phyloP scores from a whole-genome alignment of 495 filamentous ascomycete species.

The Friedmanniomyces simplex region DNA sequence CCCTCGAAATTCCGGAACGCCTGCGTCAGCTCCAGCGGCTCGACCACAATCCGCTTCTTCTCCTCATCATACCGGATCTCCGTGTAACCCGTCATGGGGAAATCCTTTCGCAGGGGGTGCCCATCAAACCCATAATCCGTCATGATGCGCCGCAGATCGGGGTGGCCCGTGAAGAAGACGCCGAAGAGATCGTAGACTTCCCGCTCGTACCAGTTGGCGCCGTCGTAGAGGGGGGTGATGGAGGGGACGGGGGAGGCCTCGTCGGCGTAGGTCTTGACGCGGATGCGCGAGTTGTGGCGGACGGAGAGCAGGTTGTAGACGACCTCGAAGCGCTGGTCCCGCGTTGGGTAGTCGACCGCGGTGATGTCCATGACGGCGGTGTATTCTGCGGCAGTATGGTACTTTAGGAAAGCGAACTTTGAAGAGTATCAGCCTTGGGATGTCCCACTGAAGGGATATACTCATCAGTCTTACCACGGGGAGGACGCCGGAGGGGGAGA shows the following conservation, averaged over 20 bases:
- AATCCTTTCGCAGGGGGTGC: slow-evolving; percentile 94
- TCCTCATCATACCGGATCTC: slow-evolving; percentile 97
- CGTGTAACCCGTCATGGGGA: slow-evolving; percentile 96
- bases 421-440: too few relatives aligned
- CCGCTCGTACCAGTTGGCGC: slow-evolving; percentile 97
- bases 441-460: too few relatives aligned
- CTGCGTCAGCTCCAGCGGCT: slow-evolving; percentile 94
- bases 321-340: slow-evolving; percentile 89
- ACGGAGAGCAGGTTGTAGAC: slow-evolving; percentile 96
- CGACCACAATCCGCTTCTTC: slow-evolving; percentile 98
- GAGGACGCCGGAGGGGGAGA: slow-evolving; percentile 73
- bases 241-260: slow-evolving; percentile 92
- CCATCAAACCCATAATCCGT: slow-evolving; percentile 99
- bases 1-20: slow-evolving; percentile 99
- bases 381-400: slow-evolving; percentile 94
- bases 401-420: slow-evolving; percentile 69
- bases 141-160: slow-evolving; percentile 96
- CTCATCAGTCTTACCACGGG: slow-evolving; percentile 44
- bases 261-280: slow-evolving; percentile 98
- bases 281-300: slow-evolving; percentile 89
- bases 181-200: slow-evolving; percentile 98
- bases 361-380: slow-evolving; percentile 89
- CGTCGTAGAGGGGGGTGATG: slow-evolving; percentile 75
- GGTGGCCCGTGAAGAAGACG: slow-evolving; percentile 91
- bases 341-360: slow-evolving; percentile 88